Evolutionary conservation across 179 eudicot genomes (phyloP), one percentile per base, ranked within the genome.

Genomic region (Silene vulgaris): DNA sequence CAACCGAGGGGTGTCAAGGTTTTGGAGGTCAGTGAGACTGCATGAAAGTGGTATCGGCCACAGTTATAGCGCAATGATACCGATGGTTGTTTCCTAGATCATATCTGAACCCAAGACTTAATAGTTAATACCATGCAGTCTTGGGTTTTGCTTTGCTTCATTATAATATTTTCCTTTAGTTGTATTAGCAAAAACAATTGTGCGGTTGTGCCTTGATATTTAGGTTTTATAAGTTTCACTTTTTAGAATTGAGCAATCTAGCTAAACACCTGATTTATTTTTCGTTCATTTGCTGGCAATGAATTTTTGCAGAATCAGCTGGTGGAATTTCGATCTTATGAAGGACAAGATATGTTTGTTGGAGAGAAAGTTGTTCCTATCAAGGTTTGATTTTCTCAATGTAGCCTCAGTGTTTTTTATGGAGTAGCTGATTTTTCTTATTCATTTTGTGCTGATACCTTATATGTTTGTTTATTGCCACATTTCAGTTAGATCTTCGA

Each of bases 341-440:
- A 94, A 79, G 97, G 97, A 78, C 98, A 92, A 80, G 98, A 94
- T 82, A 94, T 92, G 98, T 77, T 80, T 77, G 86, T 87, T 65
- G 97, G 96, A 35, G 98, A 94, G 82, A 92, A 87, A 82, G 88
- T 94, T 72, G 97, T 92, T 68, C 97, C 97, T n/a, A 90, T 94
- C 82, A 94, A 94, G 98, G 98, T 94, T 66, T 76, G 71, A 62
- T 73, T 71, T 77, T 60, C 75, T 79, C 77, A 29, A 54, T 43
- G 59, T 17, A 50, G 9, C 68, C 26, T 76, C 28, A 43, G 61
- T 66, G 26, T 48, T 45, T 14, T 35, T 56, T 4, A 71, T 69
- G 73, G 59, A 50, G 63, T 37, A 64, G 43, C 59, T 6, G 16
- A 6, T 32, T 29, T 56, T 52, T 65, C 0, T 16, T 13, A n/a